phyloP scores from a whole-genome alignment of 202 grass and related monocot genomes.

The Musa balbisiana region DNA sequence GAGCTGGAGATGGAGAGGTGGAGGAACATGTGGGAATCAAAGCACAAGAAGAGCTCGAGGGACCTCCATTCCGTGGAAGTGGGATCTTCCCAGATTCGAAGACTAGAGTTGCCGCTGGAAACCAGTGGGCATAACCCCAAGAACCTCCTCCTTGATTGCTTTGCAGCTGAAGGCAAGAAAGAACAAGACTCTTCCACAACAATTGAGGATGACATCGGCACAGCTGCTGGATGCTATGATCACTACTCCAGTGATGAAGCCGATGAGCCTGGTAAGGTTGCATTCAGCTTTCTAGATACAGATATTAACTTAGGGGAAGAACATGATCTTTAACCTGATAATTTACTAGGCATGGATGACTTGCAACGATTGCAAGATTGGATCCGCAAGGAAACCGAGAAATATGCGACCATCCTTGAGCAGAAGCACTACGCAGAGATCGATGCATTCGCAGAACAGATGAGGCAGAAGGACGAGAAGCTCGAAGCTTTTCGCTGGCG shows the following conservation, averaged over 20 bases:
- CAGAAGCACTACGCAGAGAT: constrained; percentile 54
- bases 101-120: constrained; percentile 16
- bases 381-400: constrained; percentile 67
- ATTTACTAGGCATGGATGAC: constrained; percentile 40
- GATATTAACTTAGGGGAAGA: no score
- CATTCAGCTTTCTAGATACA: neutral
- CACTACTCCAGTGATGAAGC: constrained; percentile 32
- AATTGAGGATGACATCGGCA: neutral
- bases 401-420: constrained; percentile 53
- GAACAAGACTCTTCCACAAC: constrained; percentile 12
- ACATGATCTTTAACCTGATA: neutral
- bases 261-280: constrained; percentile 50
- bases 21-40: constrained; percentile 61
- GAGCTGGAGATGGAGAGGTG: constrained; percentile 72
- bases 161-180: constrained; percentile 36
- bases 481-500: constrained; percentile 68
- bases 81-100: constrained; percentile 37
- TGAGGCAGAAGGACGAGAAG: constrained; percentile 71
- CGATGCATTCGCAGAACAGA: constrained; percentile 80
- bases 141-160: constrained; percentile 51
- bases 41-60: constrained; percentile 36
- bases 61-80: constrained; percentile 13
- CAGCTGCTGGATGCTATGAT: constrained; percentile 38
- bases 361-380: constrained; percentile 63
- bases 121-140: constrained; percentile 21